These are phyloP conservation scores for Nannochloropsis gaditana DNA, from an alignment of 108 stramenopile genomes.

Conservation along the genomic window DNA sequence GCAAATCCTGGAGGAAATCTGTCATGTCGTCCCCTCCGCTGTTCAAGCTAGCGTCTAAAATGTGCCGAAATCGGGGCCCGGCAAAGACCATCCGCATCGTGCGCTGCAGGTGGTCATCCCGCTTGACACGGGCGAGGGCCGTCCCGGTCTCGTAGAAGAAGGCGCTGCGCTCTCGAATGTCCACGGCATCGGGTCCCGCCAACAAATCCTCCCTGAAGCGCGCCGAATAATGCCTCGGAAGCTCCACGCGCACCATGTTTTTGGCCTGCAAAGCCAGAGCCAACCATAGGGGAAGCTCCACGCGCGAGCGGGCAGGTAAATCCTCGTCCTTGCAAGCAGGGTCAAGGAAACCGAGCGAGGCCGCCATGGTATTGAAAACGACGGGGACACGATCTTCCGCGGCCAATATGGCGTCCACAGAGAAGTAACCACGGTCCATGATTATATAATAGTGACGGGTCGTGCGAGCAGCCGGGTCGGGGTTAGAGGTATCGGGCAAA, in stretches of 20 bases:
- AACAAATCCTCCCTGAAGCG: conserved; percentile 46
- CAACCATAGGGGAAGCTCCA: conserved; percentile 59
- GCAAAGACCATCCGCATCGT: conserved; percentile 42
- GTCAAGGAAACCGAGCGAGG: conserved; percentile 72
- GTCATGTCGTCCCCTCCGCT: conserved; percentile 41
- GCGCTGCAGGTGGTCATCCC: conserved; percentile 40
- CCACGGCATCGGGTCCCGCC: conserved; percentile 47
- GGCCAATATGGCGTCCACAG: conserved; percentile 81
- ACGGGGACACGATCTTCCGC: conserved; percentile 88
- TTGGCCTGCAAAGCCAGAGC: conserved; percentile 41
- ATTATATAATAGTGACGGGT: neutral
- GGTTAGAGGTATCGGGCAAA: no score
- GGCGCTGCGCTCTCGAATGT: conserved; percentile 44
- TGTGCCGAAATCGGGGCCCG: conserved; percentile 43
- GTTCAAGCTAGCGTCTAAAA: conserved; percentile 44
- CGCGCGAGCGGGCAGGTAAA: conserved; percentile 22
- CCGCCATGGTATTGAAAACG: conserved; percentile 67
- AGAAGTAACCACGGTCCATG: conserved; percentile 63
- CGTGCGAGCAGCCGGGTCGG: no score
- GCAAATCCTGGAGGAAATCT: conserved; percentile 32
- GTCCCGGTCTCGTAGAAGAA: conserved; percentile 47
- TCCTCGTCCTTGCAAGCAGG: conserved; percentile 46
- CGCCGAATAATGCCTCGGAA: conserved; percentile 50
- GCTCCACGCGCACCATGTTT: conserved; percentile 50
- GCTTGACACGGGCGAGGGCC: conserved; percentile 28